Base-by-base conservation (phyloP, 176 grass and related monocot species). In the Carex parvula region DNA sequence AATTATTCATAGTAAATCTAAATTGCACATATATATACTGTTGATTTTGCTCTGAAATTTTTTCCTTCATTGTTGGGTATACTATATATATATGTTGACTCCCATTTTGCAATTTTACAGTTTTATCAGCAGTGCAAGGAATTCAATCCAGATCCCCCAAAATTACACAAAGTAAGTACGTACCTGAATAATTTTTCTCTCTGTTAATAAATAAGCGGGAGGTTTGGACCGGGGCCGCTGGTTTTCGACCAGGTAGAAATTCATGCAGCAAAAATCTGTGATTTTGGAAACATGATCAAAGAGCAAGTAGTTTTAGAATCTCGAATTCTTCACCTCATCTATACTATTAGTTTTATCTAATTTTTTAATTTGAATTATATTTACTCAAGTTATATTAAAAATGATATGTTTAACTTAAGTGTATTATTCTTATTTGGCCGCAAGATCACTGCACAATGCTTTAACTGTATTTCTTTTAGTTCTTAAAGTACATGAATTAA, bases 71-170 rank as follows among this genome's bases (percentile, higher is more conserved):
- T 67, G 32, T 64, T 67, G 4, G 3, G 14, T 44, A 17, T 26
- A 26, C 26, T 26, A 26, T 29, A 29, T 29, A 29, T 37, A 67
- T 24, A 55, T 39, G 5, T 2, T 50, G n/a, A 82, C 37, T 5
- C 41, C 12, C 21, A 67, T 21, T 64, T 64, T 66, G 32, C 67
- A 37, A 16, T 33, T 81, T 68, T 80, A 57, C 89, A 93, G 93
- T 96, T 88, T 83, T 93, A 8, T 96, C 93, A 5, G 93, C 93
- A 13, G 93, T 96, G 68, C 93, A 96, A 86, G 93, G 93, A 89
- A 91, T 96, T 82, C 93, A 96, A 80, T 89, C 91, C 42, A 93
- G 89, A 79, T 96, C 89, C 44, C 48, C 89, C 17, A 87, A 66
- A 2, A 92, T 96, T 65, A 96, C 85, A 50, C 91, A 96, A 91